Evolutionary conservation across 2,329 filamentous ascomycete genomes (phyloP), one percentile per base, ranked within the genome.

Genomic region (Sporothrix curviconia): DNA sequence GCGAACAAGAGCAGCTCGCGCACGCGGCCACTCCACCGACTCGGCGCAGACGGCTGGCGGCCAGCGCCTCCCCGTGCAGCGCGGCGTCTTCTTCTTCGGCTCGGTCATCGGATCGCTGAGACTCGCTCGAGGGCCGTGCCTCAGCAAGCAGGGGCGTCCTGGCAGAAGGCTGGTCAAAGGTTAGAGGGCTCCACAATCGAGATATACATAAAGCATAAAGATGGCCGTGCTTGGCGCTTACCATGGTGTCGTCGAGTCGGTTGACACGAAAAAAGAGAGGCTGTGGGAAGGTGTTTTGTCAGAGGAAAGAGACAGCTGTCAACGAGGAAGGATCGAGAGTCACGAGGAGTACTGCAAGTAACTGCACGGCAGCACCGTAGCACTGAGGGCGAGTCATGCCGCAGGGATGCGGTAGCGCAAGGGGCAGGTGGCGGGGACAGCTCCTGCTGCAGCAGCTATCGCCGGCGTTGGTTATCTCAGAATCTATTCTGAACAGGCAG

Each of bases 1-100:
- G 81, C 73, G 68, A 96, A 92, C 61, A 95, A 74, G 24, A 86
- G 81, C 54, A 89, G 71, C 69, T 96, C 90, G 61, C 87, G 83
- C 57, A 81, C 70, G 70, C 82, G 81, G 59, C 68, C 68, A 32
- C 59, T 42, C 59, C 59, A 61, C 4, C 56, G 47, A 32, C 28
- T 11, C 6, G 28, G 6, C 1, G 2, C 15, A 36, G n/a, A 39
- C 30, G 17, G 42, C 34, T 25, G 11, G 25, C 28, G 28, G n/a
- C 25, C 22, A 3, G 19, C 37, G 14, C 30, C 17, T n/a, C 12
- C 11, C 51, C 55, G 47, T 70, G 65, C 47, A 73, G 67, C 9
- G 65, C 68, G 50, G 62, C 66, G 57, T 69, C 66, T 60, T 70
- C 66, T 51, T 70, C 66, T 61, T 69, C 63, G 58, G 64, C 65